Evolutionary conservation across 176 grass and related monocot genomes (phyloP), one percentile per base, ranked within the genome.

Genomic region (Carex cristatella): DNA sequence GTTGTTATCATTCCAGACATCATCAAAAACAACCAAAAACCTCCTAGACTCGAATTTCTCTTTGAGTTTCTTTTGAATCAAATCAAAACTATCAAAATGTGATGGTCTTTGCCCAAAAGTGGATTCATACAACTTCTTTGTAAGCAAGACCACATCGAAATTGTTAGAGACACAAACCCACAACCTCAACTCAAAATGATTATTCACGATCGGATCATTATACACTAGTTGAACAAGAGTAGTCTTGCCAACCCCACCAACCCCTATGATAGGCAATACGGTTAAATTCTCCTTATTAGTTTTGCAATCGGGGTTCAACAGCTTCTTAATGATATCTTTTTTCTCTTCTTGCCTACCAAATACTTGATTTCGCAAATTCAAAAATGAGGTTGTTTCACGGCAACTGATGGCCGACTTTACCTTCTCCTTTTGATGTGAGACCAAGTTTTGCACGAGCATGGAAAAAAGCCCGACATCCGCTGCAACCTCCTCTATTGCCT

Each of bases 11-110:
- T 89, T 71, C 88, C 88, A 85, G 23, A 30, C 63, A 73, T 89
- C 87, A 85, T 89, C 73, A 38, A 89, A 55, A 1, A 89, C 87
- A 40, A 90, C 44, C 37, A 87, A 51, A 65, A 87, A 84, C 13
- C 64, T 90, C 54, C 32, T 44, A 12, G 31, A 55, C 15, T 46
- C 1, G 51, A 90, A 84, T 18, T 79, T 31, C 10, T 87, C 37
- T 5, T 1, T 55, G 42, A 87, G 15, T 33, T 79, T 10, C 2
- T 0, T 42, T 65, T 83, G 81, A 40, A 80, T 35, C 7, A 37
- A 2, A 18, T 87, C 63, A 4, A 87, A 78, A 42, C n/a, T 70
- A 13, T 81, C 51, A 35, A 30, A 8, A 14, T 82, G 16, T 74
- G 49, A 11, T 80, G 49, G 1, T 66, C 44, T 86, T 48, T 86